Percentiles rank a stretch among this genome's conserved stretches.
phyloP scores from a whole-genome alignment of 2,329 filamentous ascomycete species.

The Aureobasidium namibiae region DNA sequence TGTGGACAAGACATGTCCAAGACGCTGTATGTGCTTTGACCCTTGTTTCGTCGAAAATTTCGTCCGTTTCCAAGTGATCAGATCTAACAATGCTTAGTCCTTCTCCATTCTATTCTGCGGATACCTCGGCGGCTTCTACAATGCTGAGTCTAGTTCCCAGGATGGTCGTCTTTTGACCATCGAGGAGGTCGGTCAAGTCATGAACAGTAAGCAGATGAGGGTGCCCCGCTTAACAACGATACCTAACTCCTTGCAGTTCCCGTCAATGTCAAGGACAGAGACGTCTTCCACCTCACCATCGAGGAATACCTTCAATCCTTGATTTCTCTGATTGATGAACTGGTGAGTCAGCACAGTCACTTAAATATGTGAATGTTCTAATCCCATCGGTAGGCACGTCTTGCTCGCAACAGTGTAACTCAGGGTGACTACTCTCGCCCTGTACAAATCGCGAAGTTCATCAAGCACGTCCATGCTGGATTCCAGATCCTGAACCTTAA shows the following conservation, averaged over 20 bases:
- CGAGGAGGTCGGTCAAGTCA: constrained; percentile 72
- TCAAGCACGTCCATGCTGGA: constrained; percentile 90
- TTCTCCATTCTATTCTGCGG: constrained; percentile 54
- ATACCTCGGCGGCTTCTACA: constrained; percentile 68
- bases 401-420: constrained; percentile 91
- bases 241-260: constrained; percentile 51
- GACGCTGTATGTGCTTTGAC: constrained; percentile 52
- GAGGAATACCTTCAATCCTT: constrained; percentile 93
- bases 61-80: not conserved
- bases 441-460: constrained; percentile 78
- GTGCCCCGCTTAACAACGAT: not conserved
- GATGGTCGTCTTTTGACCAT: constrained; percentile 67
- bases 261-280: constrained; percentile 80
- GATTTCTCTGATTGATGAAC: constrained; percentile 80
- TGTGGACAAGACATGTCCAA: constrained; percentile 80
- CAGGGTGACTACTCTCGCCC: constrained; percentile 81
- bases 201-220: constrained; percentile 49
- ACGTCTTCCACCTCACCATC: constrained; percentile 90
- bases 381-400: constrained; percentile 49
- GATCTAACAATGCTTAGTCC: constrained; percentile 31
- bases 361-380: not conserved
- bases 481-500: constrained; percentile 97
- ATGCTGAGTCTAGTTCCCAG: constrained; percentile 24
- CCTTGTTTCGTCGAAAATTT: not conserved
- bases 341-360: constrained; percentile 40